Evolutionary conservation across 1,284 basidiomycete species (phyloP).

Genomic region (Rhodotorula sp.): DNA sequence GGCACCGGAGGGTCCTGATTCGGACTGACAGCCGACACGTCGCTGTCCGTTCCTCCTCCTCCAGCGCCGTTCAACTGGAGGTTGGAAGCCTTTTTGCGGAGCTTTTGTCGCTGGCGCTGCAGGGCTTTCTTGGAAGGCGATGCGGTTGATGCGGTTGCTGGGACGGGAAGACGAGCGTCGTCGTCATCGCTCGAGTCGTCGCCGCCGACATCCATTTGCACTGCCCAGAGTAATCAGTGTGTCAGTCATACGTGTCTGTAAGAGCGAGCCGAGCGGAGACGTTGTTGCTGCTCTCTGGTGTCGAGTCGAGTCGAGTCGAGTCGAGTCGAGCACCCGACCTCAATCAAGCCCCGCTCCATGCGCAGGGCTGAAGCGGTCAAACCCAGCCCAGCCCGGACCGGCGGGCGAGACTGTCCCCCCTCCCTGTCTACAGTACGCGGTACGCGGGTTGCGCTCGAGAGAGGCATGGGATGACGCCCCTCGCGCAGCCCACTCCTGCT

Average conservation of each 20-base stretch:
- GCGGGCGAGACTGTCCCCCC: too few relatives aligned
- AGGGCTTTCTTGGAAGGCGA: conserved; percentile 38
- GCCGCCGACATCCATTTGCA: conserved; percentile 16
- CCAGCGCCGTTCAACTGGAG: conserved; percentile 2
- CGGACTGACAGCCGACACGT: conserved; percentile 13
- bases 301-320: too few relatives aligned
- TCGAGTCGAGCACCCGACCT: too few relatives aligned
- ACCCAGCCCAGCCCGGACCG: too few relatives aligned
- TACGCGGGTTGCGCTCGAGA: too few relatives aligned
- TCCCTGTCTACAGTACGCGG: too few relatives aligned
- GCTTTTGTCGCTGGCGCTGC: conserved; percentile 27
- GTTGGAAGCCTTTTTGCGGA: conserved; percentile 31
- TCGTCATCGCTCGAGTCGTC: conserved; percentile 20
- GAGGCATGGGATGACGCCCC: not conserved
- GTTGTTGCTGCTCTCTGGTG: too few relatives aligned
- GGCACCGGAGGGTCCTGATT: conserved; percentile 9
- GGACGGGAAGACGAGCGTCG: conserved; percentile 2
- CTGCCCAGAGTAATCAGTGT: not conserved
- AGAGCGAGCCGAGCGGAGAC: too few relatives aligned
- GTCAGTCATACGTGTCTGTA: not conserved
- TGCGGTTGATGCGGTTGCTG: not conserved
- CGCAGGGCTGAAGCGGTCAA: too few relatives aligned
- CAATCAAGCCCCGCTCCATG: too few relatives aligned
- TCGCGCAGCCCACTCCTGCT: not conserved
- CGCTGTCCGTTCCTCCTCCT: conserved; percentile 6